phyloP scores from a whole-genome alignment of 495 filamentous ascomycete genomes.

The Penicillium lagena region DNA sequence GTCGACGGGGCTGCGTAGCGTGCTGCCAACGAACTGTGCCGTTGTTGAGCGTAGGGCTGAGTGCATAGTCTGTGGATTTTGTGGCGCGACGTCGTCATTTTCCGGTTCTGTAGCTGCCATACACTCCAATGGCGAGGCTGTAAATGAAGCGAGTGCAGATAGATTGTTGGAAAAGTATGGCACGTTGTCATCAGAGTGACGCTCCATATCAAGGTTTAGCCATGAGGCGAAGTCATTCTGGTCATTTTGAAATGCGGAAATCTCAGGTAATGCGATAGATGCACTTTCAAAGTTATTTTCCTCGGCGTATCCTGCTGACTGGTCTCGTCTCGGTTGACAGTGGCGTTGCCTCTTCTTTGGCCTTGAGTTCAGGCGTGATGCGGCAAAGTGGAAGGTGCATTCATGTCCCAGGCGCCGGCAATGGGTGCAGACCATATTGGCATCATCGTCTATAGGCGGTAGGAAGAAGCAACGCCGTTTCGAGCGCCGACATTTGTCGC shows the following conservation, averaged over 20 bases:
- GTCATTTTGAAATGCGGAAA: neutral
- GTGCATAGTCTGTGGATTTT: too few species aligned
- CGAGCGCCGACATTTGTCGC: constrained; percentile 19
- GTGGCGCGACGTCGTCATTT: too few species aligned
- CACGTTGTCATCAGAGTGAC: neutral
- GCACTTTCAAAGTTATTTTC: neutral
- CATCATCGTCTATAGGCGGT: neutral
- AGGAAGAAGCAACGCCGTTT: constrained; percentile 19
- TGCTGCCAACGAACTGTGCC: neutral
- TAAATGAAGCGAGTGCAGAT: neutral
- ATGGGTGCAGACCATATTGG: constrained; percentile 5
- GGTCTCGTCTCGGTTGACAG: neutral
- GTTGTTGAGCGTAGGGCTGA: neutral
- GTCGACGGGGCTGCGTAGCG: constrained; percentile 13
- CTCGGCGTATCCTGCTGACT: neutral
- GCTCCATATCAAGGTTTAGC: constrained; percentile 9
- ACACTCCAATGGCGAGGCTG: neutral
- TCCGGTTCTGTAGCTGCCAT: neutral
- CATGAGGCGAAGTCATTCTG: constrained; percentile 4
- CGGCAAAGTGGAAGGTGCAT: constrained; percentile 21
- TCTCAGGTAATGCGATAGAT: neutral
- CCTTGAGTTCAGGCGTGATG: constrained; percentile 1
- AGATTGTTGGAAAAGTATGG: neutral
- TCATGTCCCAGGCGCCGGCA: constrained; percentile 14
- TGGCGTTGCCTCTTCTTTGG: constrained; percentile 1